These are phyloP conservation scores for Fusarium pseudocircinatum DNA, from an alignment of 2,329 filamentous ascomycete species.

Conservation along the genomic window DNA sequence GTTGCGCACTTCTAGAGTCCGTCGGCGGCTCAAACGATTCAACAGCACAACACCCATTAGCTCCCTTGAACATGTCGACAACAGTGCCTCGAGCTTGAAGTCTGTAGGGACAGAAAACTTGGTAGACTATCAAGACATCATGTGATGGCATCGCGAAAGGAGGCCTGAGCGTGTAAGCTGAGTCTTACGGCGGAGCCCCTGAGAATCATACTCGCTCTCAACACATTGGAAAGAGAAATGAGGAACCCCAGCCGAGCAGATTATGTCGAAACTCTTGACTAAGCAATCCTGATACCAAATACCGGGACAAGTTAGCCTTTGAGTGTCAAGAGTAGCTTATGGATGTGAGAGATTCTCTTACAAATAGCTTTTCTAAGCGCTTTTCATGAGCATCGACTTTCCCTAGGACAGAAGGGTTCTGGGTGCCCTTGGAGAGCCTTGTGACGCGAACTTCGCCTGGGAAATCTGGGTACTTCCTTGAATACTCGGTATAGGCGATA, in stretches of 20 bases:
- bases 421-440: neutral
- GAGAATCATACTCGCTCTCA: too few relatives aligned
- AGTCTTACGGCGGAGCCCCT: neutral
- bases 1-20: too few relatives aligned
- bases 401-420: neutral
- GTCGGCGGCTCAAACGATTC: too few relatives aligned
- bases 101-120: fast-evolving
- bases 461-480: too few relatives aligned
- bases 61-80: fast-evolving
- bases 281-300: too few relatives aligned
- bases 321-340: too few relatives aligned
- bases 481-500: too few relatives aligned
- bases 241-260: fast-evolving
- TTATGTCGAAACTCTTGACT: fast-evolving
- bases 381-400: neutral
- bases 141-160: neutral
- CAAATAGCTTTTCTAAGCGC: neutral
- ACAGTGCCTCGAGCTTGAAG: neutral
- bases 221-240: too few relatives aligned
- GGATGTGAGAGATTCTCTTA: neutral
- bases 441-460: neutral
- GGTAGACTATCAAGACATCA: fast-evolving
- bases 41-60: neutral
- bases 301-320: neutral
- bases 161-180: neutral